These are phyloP conservation scores for Solanum medicagineum DNA, from an alignment of 257 asterid genomes.

Conservation along the genomic window DNA sequence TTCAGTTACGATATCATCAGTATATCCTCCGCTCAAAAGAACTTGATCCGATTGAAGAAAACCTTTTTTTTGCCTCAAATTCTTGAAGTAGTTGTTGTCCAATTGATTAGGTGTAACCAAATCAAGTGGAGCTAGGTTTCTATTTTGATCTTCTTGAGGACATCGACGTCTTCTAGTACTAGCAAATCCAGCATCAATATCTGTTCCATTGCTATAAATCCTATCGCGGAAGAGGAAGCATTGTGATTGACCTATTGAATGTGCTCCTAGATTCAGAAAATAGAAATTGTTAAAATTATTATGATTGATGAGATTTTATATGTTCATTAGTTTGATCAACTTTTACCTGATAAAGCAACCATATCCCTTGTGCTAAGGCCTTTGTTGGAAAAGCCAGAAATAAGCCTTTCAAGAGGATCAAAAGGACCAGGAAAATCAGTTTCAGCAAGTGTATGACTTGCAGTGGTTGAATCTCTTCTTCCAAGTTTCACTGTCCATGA, in stretches of 20 bases:
- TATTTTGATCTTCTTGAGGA: conserved; percentile 12
- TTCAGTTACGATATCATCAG: neutral
- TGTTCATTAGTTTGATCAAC: no score
- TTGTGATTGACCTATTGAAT: neutral
- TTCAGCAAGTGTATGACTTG: no score
- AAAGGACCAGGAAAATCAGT: neutral
- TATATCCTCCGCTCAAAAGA: neutral
- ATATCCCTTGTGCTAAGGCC: no score
- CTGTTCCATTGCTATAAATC: conserved; percentile 29
- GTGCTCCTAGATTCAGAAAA: neutral
- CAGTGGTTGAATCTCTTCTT: no score
- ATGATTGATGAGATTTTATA: neutral
- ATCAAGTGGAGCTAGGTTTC: conserved; percentile 30
- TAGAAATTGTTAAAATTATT: neutral
- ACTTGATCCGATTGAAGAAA: neutral
- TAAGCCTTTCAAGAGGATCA: neutral
- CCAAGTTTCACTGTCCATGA: no score
- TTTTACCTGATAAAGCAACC: neutral
- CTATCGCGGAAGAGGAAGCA: conserved; percentile 19
- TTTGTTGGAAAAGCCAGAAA: neutral
- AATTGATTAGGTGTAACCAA: conserved; percentile 35
- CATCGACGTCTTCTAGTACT: conserved; percentile 1
- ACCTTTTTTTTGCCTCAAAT: no score
- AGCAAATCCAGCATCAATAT: conserved; percentile 24
- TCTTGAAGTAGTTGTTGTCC: conserved; percentile 1